Conservation (phyloP, 768 basidiomycete species). For the Russula sp. region DNA sequence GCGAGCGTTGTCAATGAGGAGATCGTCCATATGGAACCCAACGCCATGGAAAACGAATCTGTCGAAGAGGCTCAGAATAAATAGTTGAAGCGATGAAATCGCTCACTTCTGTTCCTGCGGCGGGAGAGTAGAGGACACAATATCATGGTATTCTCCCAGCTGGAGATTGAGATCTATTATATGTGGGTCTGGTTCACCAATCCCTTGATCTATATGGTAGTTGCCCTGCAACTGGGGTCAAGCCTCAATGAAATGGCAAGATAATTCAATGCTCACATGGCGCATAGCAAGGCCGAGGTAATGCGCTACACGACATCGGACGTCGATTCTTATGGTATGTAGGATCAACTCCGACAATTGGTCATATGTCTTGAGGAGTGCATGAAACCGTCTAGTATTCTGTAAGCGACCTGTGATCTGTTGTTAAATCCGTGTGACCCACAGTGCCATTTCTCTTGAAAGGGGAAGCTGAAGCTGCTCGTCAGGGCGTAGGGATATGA, state of each 20-base stretch:
- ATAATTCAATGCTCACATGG: constrained; percentile 29
- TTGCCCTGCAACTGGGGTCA: constrained; percentile 52
- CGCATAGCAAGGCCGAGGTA: constrained; percentile 61
- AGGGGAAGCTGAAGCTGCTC: constrained; percentile 64
- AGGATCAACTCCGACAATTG: constrained; percentile 83
- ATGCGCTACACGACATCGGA: constrained; percentile 77
- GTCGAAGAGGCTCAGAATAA: constrained; percentile 8
- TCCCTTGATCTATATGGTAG: constrained; percentile 74
- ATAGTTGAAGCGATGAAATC: constrained; percentile 7
- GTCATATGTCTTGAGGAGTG: constrained; percentile 82
- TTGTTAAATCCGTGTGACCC: constrained; percentile 52
- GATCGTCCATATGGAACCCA: constrained; percentile 75
- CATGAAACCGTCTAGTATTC: constrained; percentile 72
- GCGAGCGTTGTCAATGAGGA: constrained; percentile 69
- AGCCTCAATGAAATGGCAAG: neutral
- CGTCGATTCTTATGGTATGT: constrained; percentile 79
- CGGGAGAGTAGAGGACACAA: constrained; percentile 53
- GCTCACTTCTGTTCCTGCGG: constrained; percentile 59
- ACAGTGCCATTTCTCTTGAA: constrained; percentile 87
- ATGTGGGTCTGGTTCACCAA: constrained; percentile 86
- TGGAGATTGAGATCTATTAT: constrained; percentile 80
- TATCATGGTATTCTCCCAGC: constrained; percentile 68
- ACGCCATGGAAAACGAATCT: constrained; percentile 89
- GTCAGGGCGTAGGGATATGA: constrained; percentile 32
- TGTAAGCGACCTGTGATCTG: constrained; percentile 53